These are phyloP conservation scores for Uronychia binucleata DNA, from an alignment of 73 alveolate species.

Conservation along the genomic window DNA sequence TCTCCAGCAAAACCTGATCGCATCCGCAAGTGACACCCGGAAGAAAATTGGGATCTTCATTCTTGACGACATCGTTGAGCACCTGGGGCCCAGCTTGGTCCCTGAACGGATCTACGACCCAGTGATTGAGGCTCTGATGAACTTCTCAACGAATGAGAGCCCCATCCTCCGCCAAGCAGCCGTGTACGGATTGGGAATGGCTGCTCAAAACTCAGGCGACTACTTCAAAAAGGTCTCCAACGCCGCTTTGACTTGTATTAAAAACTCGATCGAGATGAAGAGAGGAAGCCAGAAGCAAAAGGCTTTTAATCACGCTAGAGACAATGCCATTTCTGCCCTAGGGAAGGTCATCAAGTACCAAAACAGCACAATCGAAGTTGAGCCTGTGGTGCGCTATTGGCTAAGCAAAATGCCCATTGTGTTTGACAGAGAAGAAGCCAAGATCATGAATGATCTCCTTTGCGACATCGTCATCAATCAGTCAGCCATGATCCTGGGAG, in stretches of 20 bases:
- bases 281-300: constrained; percentile 43
- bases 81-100: constrained; percentile 85
- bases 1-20: constrained; percentile 37
- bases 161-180: constrained; percentile 47
- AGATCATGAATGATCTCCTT: constrained; percentile 44
- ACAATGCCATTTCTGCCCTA: constrained; percentile 49
- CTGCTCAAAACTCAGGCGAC: constrained; percentile 11
- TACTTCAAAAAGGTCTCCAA: background rate
- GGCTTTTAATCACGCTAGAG: constrained; percentile 21
- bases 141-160: constrained; percentile 12
- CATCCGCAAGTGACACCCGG: constrained; percentile 22
- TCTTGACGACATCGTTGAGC: constrained; percentile 96
- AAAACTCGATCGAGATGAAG: constrained; percentile 27
- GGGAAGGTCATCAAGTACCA: constrained; percentile 53
- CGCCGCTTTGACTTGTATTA: background rate
- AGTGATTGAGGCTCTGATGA: constrained; percentile 4
- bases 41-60: constrained; percentile 93
- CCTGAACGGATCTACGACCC: constrained; percentile 20
- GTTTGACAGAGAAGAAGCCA: constrained; percentile 55
- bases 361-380: constrained; percentile 21
- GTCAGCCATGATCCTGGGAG: constrained; percentile 50
- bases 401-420: constrained; percentile 46
- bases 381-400: constrained; percentile 45
- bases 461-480: constrained; percentile 17
- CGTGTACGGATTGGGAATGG: constrained; percentile 45